Conservation (phyloP, 495 filamentous ascomycete species). For the Hypoxylon rickii region DNA sequence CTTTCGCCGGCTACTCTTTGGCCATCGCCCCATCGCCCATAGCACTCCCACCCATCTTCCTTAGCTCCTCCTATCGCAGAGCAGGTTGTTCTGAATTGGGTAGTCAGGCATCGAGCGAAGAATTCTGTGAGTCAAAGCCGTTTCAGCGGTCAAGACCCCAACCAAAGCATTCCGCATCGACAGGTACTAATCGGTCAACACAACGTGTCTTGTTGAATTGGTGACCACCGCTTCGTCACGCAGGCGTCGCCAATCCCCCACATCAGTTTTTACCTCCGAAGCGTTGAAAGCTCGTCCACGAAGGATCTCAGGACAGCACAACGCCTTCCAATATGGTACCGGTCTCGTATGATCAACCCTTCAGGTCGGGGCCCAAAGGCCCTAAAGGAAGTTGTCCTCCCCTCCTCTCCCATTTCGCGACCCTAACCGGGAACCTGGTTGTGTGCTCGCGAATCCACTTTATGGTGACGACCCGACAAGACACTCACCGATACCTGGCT, state of each 20-base stretch:
- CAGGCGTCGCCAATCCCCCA: conserved; percentile 13
- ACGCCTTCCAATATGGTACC: not conserved
- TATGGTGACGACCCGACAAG: conserved; percentile 7
- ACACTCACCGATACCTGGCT: conserved; percentile 15
- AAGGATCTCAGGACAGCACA: not conserved
- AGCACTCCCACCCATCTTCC: not conserved
- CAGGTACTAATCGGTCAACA: conserved; percentile 28
- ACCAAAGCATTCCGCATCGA: conserved; percentile 21
- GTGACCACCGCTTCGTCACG: conserved; percentile 10
- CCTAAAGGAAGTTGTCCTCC: not conserved
- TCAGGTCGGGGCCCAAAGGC: no score
- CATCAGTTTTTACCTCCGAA: conserved; percentile 14
- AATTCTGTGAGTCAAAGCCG: conserved; percentile 4
- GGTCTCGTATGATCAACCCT: not conserved
- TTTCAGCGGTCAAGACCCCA: conserved; percentile 36
- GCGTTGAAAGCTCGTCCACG: not conserved
- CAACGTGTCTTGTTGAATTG: conserved; percentile 20
- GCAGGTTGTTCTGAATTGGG: conserved; percentile 1
- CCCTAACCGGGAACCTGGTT: conserved; percentile 14
- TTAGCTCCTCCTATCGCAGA: conserved; percentile 8
- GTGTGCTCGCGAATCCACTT: conserved; percentile 10
- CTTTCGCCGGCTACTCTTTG: not conserved
- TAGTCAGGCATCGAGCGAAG: conserved; percentile 12
- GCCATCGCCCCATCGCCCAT: not conserved
- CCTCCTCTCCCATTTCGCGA: conserved; percentile 1